Evolutionary conservation across 2,329 filamentous ascomycete species (phyloP).

Genomic region (Davidsoniella eucalypti): DNA sequence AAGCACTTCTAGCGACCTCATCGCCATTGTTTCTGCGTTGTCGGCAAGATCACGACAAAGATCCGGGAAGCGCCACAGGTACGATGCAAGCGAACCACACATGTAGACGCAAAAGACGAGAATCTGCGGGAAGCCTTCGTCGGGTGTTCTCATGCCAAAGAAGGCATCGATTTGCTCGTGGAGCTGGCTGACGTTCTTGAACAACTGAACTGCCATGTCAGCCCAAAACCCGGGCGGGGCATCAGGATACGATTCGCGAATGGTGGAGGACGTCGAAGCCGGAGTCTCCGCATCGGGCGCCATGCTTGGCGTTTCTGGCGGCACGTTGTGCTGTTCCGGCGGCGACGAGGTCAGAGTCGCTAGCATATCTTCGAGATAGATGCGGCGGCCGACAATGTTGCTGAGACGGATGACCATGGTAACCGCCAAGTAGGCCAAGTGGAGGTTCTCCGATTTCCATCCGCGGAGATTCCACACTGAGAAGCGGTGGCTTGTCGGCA

Average conservation of each 20-base stretch:
- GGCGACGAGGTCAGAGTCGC: slow-evolving; percentile 8
- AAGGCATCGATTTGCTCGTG: slow-evolving; percentile 23
- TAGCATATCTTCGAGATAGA: slow-evolving; percentile 20
- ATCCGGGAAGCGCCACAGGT: slow-evolving; percentile 19
- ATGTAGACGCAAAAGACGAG: slow-evolving; percentile 26
- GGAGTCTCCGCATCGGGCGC: slow-evolving; percentile 5
- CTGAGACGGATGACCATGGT: slow-evolving; percentile 22
- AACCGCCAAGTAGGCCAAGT: slow-evolving; percentile 22
- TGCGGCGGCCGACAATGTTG: slow-evolving; percentile 22
- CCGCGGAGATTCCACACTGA: slow-evolving; percentile 23
- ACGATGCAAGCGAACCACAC: slow-evolving; percentile 22
- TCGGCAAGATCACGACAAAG: slow-evolving; percentile 17
- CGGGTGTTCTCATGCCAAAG: slow-evolving; percentile 17
- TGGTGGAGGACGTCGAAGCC: background rate
- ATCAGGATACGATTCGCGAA: slow-evolving; percentile 7
- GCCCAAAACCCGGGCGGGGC: slow-evolving; percentile 18
- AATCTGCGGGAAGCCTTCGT: slow-evolving; percentile 22
- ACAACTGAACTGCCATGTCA: slow-evolving; percentile 20
- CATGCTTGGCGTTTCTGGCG: slow-evolving; percentile 11
- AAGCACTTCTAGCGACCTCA: slow-evolving; percentile 16
- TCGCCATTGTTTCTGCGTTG: slow-evolving; percentile 17
- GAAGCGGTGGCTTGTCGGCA: slow-evolving; percentile 20
- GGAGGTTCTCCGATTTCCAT: slow-evolving; percentile 20
- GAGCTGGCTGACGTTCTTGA: slow-evolving; percentile 21
- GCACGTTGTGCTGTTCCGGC: slow-evolving; percentile 1